A percentile compares a stretch with the other conserved stretches of the same genome.
These are phyloP conservation scores for Kickxella alabastrina DNA, from an alignment of 192 early-diverging fungal species.

Conservation along the genomic window DNA sequence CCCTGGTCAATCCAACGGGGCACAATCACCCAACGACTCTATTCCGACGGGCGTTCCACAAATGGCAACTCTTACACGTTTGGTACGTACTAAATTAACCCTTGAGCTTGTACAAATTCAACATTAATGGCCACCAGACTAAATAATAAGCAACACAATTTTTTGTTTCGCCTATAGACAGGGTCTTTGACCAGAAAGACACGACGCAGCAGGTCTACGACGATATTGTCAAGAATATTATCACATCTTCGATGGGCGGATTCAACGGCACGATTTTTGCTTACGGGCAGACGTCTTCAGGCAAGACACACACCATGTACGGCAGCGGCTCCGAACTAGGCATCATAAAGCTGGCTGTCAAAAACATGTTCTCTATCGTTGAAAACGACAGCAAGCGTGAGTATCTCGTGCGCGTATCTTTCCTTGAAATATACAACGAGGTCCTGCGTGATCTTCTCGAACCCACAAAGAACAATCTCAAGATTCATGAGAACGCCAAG, in stretches of 20 bases:
- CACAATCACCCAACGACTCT: conserved; percentile 41
- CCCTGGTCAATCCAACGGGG: conserved; percentile 48
- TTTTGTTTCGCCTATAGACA: conserved; percentile 21
- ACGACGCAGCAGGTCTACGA: conserved; percentile 45
- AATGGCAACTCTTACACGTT: conserved; percentile 51
- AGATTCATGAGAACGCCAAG: conserved; percentile 79
- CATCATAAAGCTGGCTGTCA: conserved; percentile 64
- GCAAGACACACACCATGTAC: conserved; percentile 83
- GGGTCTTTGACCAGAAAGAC: conserved; percentile 49
- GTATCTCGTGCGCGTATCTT: conserved; percentile 92
- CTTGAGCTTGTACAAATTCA: neutral
- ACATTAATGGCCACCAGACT: neutral
- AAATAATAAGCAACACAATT: neutral
- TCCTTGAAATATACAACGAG: conserved; percentile 98
- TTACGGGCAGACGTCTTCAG: conserved; percentile 95
- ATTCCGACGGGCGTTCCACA: conserved; percentile 22
- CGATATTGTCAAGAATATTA: conserved; percentile 55
- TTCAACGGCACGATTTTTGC: conserved; percentile 98
- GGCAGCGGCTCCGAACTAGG: conserved; percentile 61
- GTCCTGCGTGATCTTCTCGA: conserved; percentile 83
- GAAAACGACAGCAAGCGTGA: conserved; percentile 57
- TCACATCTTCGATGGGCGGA: conserved; percentile 76
- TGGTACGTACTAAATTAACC: conserved; percentile 17
- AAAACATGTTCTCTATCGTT: conserved; percentile 58
- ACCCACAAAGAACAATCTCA: conserved; percentile 76